Percentiles rank a stretch among this genome's conserved stretches.
phyloP scores from a whole-genome alignment of 805 yeast species.

The Kodamaea jinghongensis region DNA sequence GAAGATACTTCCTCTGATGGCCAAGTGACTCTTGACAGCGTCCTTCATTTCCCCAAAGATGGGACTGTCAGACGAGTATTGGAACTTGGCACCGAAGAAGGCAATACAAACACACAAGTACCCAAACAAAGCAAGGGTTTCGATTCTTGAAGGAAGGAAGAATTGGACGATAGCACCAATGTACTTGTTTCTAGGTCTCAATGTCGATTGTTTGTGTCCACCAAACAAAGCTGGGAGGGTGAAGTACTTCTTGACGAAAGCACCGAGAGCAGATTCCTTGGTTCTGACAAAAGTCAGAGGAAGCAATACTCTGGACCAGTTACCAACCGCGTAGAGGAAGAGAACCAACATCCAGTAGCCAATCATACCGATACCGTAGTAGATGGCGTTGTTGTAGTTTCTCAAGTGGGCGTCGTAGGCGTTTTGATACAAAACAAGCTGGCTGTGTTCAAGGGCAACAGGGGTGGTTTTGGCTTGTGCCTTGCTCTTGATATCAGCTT shows the following conservation, averaged over 20 bases:
- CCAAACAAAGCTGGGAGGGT: slow-evolving; percentile 39
- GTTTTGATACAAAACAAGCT: background rate
- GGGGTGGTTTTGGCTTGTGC: slow-evolving; percentile 6
- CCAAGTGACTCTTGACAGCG: slow-evolving; percentile 29
- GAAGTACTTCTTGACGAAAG: slow-evolving; percentile 31
- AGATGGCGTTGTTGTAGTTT: slow-evolving; percentile 23
- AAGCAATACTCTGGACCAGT: slow-evolving; percentile 16
- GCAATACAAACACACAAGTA: slow-evolving; percentile 20
- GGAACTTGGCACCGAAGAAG: slow-evolving; percentile 8
- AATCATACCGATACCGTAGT: slow-evolving; percentile 25
- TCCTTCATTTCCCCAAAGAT: slow-evolving; percentile 9
- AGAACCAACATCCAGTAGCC: slow-evolving; percentile 19
- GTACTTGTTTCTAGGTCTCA: slow-evolving; percentile 23
- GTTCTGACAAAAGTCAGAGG: slow-evolving; percentile 24
- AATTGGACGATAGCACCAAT: slow-evolving; percentile 19
- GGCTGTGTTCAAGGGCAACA: background rate
- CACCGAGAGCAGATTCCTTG: slow-evolving; percentile 15
- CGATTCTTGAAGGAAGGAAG: slow-evolving; percentile 37
- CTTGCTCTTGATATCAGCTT: background rate
- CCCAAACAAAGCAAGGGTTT: slow-evolving; percentile 26
- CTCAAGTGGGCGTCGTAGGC: slow-evolving; percentile 20
- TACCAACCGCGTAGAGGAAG: slow-evolving; percentile 8
- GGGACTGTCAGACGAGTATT: slow-evolving; percentile 14
- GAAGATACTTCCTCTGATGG: slow-evolving; percentile 45
- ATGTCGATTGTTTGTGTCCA: slow-evolving; percentile 14